Conservation (phyloP, 2,329 filamentous ascomycete genomes). For the Penicillium sp. region DNA sequence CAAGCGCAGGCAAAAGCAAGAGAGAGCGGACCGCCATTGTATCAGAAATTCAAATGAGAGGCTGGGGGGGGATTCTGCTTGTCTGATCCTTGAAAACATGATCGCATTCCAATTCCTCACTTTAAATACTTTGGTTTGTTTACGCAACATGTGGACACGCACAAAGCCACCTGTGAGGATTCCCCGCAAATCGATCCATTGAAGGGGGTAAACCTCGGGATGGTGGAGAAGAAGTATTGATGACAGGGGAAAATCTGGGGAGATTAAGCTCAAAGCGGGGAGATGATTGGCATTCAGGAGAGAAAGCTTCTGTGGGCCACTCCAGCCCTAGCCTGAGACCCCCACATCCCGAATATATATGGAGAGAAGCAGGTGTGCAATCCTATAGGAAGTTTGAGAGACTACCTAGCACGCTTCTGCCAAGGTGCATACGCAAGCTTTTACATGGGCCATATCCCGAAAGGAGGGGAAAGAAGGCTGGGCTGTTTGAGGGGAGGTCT, state of each 20-base stretch:
- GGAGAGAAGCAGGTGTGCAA: background rate
- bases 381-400: background rate
- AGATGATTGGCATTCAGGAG: background rate
- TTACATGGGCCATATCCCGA: constrained; percentile 7
- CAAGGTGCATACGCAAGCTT: background rate
- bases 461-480: background rate
- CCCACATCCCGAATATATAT: constrained; percentile 13
- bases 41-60: background rate
- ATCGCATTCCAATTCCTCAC: background rate
- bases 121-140: background rate
- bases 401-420: background rate
- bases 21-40: constrained; percentile 3
- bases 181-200: background rate
- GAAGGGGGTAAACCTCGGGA: background rate
- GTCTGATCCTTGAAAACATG: background rate
- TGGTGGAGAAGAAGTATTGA: constrained; percentile 4
- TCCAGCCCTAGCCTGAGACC: background rate
- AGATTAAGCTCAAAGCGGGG: background rate
- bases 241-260: background rate
- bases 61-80: background rate
- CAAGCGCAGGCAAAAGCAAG: constrained; percentile 8
- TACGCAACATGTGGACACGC: background rate
- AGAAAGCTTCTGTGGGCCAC: constrained; percentile 10
- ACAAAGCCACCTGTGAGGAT: background rate
- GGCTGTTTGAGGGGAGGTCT: background rate